Evolutionary conservation across 192 early-diverging fungal species (phyloP).

Genomic region (Coemansia sp.): DNA sequence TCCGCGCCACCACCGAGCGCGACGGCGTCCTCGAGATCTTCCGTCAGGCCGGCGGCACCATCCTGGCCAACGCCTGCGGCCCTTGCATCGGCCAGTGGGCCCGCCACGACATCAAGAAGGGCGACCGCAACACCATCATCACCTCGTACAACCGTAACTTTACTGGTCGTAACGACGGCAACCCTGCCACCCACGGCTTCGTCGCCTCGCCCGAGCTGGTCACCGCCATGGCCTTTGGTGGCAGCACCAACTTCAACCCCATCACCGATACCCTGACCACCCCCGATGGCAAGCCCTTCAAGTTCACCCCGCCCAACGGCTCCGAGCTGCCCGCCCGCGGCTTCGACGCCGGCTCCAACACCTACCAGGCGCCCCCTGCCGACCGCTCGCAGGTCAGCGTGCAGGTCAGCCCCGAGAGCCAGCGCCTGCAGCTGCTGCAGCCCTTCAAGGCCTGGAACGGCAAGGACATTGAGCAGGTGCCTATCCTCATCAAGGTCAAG

Average conservation of each 20-base stretch:
- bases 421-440: slow-evolving; percentile 86
- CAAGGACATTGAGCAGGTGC: slow-evolving; percentile 74
- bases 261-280: slow-evolving; percentile 83
- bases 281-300: slow-evolving; percentile 91
- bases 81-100: slow-evolving; percentile 99
- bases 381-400: slow-evolving; percentile 75
- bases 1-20: slow-evolving; percentile 91
- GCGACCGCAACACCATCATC: slow-evolving; percentile 95
- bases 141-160: slow-evolving; percentile 99
- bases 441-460: slow-evolving; percentile 90
- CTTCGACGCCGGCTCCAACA: slow-evolving; percentile 91
- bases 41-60: slow-evolving; percentile 74
- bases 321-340: slow-evolving; percentile 85
- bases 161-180: slow-evolving; percentile 97
- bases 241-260: slow-evolving; percentile 93
- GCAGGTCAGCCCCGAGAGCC: slow-evolving; percentile 74
- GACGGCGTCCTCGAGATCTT: slow-evolving; percentile 82
- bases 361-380: slow-evolving; percentile 90
- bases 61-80: slow-evolving; percentile 97
- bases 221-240: slow-evolving; percentile 94
- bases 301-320: slow-evolving; percentile 82
- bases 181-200: slow-evolving; percentile 95
- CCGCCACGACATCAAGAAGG: slow-evolving; percentile 93
- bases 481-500: slow-evolving; percentile 91
- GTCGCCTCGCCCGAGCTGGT: slow-evolving; percentile 93